Evolutionary conservation across 2,329 filamentous ascomycete genomes (phyloP).

Genomic region (Chrysoporthe deuterocubensis): DNA sequence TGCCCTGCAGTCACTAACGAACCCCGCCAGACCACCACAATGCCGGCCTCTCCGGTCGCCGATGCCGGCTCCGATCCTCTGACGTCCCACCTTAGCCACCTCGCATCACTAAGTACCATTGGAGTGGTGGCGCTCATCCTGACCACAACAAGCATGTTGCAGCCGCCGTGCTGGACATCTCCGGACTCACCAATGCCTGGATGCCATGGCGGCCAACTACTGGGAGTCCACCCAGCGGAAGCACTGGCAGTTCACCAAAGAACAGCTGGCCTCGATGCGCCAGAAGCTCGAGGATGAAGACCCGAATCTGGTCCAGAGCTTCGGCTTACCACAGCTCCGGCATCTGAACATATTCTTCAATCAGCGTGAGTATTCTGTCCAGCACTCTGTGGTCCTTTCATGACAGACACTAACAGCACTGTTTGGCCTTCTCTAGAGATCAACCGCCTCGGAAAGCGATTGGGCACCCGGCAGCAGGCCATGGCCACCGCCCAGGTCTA

Average conservation of each 20-base stretch:
- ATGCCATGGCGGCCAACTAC: conserved; percentile 86
- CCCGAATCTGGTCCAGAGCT: conserved; percentile 73
- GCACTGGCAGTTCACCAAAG: conserved; percentile 88
- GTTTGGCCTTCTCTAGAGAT: conserved; percentile 60
- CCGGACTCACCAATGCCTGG: conserved; percentile 2
- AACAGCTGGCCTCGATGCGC: conserved; percentile 76
- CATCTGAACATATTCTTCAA: conserved; percentile 92
- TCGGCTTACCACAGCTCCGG: conserved; percentile 78
- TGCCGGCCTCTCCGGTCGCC: conserved; percentile 7
- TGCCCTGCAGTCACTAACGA: background rate
- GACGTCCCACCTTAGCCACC: background rate
- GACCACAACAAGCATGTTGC: conserved; percentile 11
- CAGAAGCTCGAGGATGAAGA: conserved; percentile 79
- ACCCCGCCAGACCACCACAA: background rate
- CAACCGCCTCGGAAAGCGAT: conserved; percentile 79
- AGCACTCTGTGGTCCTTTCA: conserved; percentile 3
- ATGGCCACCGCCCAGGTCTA: conserved; percentile 95
- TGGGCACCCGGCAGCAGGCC: conserved; percentile 86
- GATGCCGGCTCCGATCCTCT: conserved; percentile 33
- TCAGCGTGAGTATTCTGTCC: conserved; percentile 64
- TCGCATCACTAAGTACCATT: background rate
- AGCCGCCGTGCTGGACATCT: background rate
- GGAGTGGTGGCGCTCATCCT: background rate
- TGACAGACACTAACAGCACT: conserved; percentile 14
- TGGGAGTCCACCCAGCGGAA: conserved; percentile 93